These are phyloP conservation scores for Grigorovia transvaalensis DNA, from an alignment of 805 yeast genomes.

Conservation along the genomic window DNA sequence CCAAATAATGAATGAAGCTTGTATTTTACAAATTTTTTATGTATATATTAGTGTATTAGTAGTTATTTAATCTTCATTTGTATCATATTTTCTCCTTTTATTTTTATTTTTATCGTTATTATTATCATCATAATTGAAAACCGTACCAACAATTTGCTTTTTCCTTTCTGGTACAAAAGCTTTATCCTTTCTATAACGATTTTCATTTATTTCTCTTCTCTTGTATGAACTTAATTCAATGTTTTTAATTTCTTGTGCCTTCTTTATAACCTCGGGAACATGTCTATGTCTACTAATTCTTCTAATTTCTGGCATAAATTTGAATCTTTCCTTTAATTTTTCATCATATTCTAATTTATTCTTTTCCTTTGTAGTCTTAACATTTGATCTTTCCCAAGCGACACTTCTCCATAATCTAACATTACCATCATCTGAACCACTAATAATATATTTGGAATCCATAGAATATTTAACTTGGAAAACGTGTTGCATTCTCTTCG, in stretches of 20 bases:
- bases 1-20: neutral
- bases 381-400: slow-evolving; percentile 75
- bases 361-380: slow-evolving; percentile 71
- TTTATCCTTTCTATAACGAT: slow-evolving; percentile 60
- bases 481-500: slow-evolving; percentile 95
- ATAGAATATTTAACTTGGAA: slow-evolving; percentile 75
- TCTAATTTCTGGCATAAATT: slow-evolving; percentile 92
- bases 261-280: slow-evolving; percentile 76
- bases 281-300: slow-evolving; percentile 89
- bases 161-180: slow-evolving; percentile 63
- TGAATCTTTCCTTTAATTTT: slow-evolving; percentile 83
- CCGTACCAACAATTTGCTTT: slow-evolving; percentile 79
- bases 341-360: slow-evolving; percentile 81
- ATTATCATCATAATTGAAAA: slow-evolving; percentile 42
- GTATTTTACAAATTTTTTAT: neutral
- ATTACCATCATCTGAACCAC: slow-evolving; percentile 96
- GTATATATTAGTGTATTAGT: neutral
- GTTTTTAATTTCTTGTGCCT: slow-evolving; percentile 77
- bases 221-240: slow-evolving; percentile 63
- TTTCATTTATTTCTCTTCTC: slow-evolving; percentile 72
- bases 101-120: slow-evolving; percentile 11
- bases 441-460: slow-evolving; percentile 77
- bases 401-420: slow-evolving; percentile 85
- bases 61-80: slow-evolving; percentile 2
- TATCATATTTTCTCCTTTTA: slow-evolving; percentile 4